Base-by-base conservation (phyloP, 768 basidiomycete species). In the Suillus ampliporus region DNA sequence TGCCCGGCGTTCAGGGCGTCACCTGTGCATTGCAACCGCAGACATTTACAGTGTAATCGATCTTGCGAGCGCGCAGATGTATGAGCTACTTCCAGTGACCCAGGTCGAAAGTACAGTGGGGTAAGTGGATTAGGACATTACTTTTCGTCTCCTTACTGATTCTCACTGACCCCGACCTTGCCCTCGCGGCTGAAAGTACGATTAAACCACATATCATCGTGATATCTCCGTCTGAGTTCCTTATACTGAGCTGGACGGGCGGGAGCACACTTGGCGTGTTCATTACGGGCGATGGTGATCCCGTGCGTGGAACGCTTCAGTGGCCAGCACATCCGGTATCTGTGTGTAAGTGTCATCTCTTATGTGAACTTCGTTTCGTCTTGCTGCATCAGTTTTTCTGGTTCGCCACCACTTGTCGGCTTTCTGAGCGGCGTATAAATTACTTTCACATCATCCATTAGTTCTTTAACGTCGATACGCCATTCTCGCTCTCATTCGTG, bases 221-320 rank as follows among this genome's bases (percentile, higher is more conserved):
- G 26, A 84, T 96, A 28, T 82, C 84, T 40, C 86, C 86, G 35
- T 86, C 84, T 66, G 95, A 97, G 74, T 97, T 95, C 67, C 83
- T 98, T 47, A 82, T 97, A 23, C 80, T 94, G 17, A 92, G 91
- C 2, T 95, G 90, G 85, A 95, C 89, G 1, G 96, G 93, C 15
- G 77, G 81, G 4, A 87, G 84, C 58, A 92, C 92, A 0, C 79
- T 98, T 44, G 96, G 96, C 0, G 78, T 99, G 11, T 99, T 98
- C 68, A 82, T 98, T 66, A 93, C 85, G 15, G 85, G 88, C 0
- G 84, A 86, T 2, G 95, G 94, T 0, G 95, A 97, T 74, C 94
- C 96, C 5, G 89, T 94, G 9, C 84, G 95, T 51, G 95, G 95
- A 2, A 96, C 95, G 2, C 77, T 97, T 48, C 86, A 94, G 71